Conservation (phyloP, 2,329 filamentous ascomycete genomes). For the Alternaria triticina region DNA sequence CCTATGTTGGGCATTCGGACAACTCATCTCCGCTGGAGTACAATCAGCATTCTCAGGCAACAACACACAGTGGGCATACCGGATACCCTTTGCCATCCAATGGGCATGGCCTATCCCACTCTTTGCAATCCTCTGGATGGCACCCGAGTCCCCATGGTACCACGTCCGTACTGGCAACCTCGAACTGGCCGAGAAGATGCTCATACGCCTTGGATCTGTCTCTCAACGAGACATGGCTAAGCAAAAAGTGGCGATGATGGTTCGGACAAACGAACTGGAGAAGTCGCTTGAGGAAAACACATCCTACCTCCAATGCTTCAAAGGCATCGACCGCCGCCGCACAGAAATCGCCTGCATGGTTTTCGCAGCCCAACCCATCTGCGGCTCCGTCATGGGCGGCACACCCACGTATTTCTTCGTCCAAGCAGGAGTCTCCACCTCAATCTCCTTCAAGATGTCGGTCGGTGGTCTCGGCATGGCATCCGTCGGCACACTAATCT, state of each 20-base stretch:
- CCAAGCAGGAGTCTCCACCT: constrained; percentile 50
- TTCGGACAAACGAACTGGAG: constrained; percentile 81
- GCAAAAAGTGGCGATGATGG: constrained; percentile 76
- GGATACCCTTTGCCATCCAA: constrained; percentile 69
- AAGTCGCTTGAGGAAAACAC: constrained; percentile 68
- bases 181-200: constrained; percentile 64
- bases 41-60: constrained; percentile 68
- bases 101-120: constrained; percentile 69
- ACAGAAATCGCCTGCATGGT: constrained; percentile 70
- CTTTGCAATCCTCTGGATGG: constrained; percentile 8
- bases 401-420: constrained; percentile 53
- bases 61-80: constrained; percentile 66
- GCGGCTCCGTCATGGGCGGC: constrained; percentile 27
- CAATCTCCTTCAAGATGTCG: constrained; percentile 49
- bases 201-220: constrained; percentile 50
- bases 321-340: constrained; percentile 66
- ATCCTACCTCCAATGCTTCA: constrained; percentile 81
- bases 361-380: constrained; percentile 51
- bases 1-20: constrained; percentile 53
- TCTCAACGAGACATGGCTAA: constrained; percentile 1
- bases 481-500: constrained; percentile 69
- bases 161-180: constrained; percentile 67
- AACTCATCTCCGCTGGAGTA: constrained; percentile 72
- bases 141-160: constrained; percentile 66
- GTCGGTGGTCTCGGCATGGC: constrained; percentile 63